Evolutionary conservation across 139 green algal genomes (phyloP).

Genomic region (Haematococcus lacustris): DNA sequence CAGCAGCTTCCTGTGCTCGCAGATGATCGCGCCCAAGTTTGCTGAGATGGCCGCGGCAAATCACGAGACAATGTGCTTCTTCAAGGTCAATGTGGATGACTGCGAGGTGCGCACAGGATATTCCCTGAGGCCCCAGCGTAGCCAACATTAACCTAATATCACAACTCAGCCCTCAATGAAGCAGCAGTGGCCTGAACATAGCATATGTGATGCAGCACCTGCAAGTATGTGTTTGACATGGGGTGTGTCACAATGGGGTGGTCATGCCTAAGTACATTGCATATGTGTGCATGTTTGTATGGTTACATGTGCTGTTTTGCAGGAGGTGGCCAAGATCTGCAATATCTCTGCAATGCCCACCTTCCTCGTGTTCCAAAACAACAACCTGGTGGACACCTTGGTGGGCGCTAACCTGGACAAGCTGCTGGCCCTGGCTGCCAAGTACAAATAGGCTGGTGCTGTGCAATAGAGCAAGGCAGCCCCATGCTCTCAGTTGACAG

Average conservation of each 20-base stretch:
- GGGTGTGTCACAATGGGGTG: neutral
- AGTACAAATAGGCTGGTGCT: too few relatives aligned
- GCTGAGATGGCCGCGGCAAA: constrained; percentile 43
- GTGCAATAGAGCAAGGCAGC: too few relatives aligned
- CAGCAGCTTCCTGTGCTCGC: neutral
- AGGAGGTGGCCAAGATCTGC: constrained; percentile 48
- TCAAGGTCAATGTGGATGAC: constrained; percentile 78
- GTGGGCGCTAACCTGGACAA: constrained; percentile 61
- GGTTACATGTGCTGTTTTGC: constrained; percentile 2
- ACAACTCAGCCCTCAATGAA: neutral
- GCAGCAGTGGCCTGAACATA: neutral
- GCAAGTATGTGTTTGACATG: too few relatives aligned
- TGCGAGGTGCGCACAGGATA: constrained; percentile 20
- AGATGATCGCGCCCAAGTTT: constrained; percentile 65
- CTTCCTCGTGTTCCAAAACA: constrained; percentile 65
- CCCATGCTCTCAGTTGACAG: too few relatives aligned
- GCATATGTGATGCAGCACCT: neutral
- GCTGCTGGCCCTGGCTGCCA: constrained; percentile 44
- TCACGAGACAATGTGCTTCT: constrained; percentile 40
- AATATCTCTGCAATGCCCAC: constrained; percentile 78
- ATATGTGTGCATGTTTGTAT: neutral
- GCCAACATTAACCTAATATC: neutral
- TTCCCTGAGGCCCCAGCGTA: too few relatives aligned
- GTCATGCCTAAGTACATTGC: neutral
- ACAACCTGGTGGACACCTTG: constrained; percentile 61